Base-by-base conservation (phyloP, 805 yeast species). In the Pichia heedii region DNA sequence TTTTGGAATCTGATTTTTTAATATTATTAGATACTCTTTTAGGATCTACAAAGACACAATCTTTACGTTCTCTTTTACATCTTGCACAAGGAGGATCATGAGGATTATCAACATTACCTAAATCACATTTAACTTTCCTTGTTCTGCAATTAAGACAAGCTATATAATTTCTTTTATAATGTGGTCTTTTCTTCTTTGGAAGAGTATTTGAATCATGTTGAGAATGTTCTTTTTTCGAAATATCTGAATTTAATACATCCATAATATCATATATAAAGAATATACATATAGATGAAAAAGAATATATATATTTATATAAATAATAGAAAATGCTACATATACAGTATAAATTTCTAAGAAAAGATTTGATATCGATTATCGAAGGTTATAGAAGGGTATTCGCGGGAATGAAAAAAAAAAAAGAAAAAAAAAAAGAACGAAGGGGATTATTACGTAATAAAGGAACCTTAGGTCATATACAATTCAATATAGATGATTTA, bases 61-160 rank as follows among this genome's bases (percentile, higher is more conserved):
- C 87, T 51, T 76, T 76, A 15, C 94, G 69, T 56, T 89, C 96
- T 36, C 97, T 70, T 47, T 73, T 71, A 55, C 97, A 89, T 40
- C 97, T 66, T 2, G 77, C 80, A 68, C 97, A 89, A 4, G 94
- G 93, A 3, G 94, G 93, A 5, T 76, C 78, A 37, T 70, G 69
- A 0, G 95, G 95, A 47, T 72, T 71, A 40, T 78, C 81, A 8
- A 79, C 75, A 10, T 80, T 76, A 2, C 95, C 96, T 51, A 89
- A 64, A 57, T 87, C 95, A 66, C 97, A 89, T 54, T 79, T 79
- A 36, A 86, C 85, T 55, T 89, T 90, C 35, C 95, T 73, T 7
- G 79, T 75, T 16, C 96, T 73, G 58, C 97, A 89, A 62, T 79
- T 84, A 39, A 84, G 62, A 55, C 97, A 89, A 1, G 97, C 97